These are phyloP conservation scores for Aspergillus phoenicis DNA, from an alignment of 2,329 filamentous ascomycete species.

Conservation along the genomic window DNA sequence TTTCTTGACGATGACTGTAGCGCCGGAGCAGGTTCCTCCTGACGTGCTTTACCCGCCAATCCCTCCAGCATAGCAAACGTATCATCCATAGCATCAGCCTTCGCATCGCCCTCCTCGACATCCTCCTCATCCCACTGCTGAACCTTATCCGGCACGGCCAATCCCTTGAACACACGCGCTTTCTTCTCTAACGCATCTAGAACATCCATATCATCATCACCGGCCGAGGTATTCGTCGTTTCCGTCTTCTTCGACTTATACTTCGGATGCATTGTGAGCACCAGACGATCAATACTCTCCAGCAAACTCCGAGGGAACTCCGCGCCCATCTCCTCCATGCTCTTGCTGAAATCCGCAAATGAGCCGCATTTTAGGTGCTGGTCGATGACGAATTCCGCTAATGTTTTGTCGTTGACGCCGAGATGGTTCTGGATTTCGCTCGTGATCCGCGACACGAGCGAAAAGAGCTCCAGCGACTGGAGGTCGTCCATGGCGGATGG, in stretches of 20 bases:
- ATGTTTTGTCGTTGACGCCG: conserved; percentile 87
- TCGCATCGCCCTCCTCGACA: conserved; percentile 42
- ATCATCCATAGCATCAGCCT: conserved; percentile 78
- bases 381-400: conserved; percentile 94
- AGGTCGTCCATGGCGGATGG: conserved; percentile 76
- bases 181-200: conserved; percentile 65
- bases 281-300: conserved; percentile 86
- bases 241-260: conserved; percentile 63
- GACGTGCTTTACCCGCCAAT: conserved; percentile 67
- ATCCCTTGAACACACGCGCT: conserved; percentile 83
- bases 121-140: conserved; percentile 55
- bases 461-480: conserved; percentile 85
- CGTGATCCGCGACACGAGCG: conserved; percentile 90
- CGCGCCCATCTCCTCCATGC: conserved; percentile 74
- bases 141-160: conserved; percentile 81
- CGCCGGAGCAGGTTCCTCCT: conserved; percentile 35
- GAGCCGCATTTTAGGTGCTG: conserved; percentile 76
- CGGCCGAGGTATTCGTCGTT: conserved; percentile 38
- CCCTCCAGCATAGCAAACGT: conserved; percentile 90
- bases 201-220: conserved; percentile 47
- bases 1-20: conserved; percentile 31
- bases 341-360: conserved; percentile 72
- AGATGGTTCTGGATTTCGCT: conserved; percentile 94
- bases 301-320: conserved; percentile 84
- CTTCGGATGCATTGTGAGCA: conserved; percentile 87